Evolutionary conservation across 768 basidiomycete species (phyloP).

Genomic region (Tylopilus sp.): DNA sequence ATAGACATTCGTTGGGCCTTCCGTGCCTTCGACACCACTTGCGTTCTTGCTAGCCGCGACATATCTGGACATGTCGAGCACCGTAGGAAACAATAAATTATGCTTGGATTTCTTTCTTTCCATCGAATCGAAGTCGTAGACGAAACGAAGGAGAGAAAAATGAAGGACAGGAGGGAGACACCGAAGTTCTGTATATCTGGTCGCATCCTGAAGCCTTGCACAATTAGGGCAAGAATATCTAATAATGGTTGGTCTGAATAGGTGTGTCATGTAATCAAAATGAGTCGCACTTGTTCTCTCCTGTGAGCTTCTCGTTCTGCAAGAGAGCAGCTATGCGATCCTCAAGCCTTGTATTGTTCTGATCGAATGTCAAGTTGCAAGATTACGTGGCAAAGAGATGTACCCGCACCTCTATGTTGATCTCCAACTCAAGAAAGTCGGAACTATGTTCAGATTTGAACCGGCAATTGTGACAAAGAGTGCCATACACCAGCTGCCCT

Average conservation of each 20-base stretch:
- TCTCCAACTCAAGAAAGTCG: constrained; percentile 86
- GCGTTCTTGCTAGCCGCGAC: constrained; percentile 33
- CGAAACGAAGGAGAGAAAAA: constrained; percentile 91
- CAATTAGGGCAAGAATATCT: constrained; percentile 85
- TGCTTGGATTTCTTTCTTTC: constrained; percentile 88
- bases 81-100: constrained; percentile 69
- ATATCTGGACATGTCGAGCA: constrained; percentile 70
- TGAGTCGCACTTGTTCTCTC: constrained; percentile 70
- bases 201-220: constrained; percentile 70
- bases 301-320: constrained; percentile 67
- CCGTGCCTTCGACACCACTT: constrained; percentile 12
- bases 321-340: constrained; percentile 66
- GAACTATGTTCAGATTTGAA: constrained; percentile 63
- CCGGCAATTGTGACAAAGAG: constrained; percentile 68
- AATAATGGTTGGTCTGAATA: neutral
- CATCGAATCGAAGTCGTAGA: constrained; percentile 74
- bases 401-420: constrained; percentile 64
- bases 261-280: neutral
- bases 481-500: constrained; percentile 79
- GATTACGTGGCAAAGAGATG: neutral
- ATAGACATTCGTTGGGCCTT: constrained; percentile 47
- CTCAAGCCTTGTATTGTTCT: constrained; percentile 74
- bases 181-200: constrained; percentile 66
- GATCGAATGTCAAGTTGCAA: neutral
- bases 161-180: constrained; percentile 85